phyloP scores from a whole-genome alignment of 768 basidiomycete genomes.

The Artomyces pyxidatus region DNA sequence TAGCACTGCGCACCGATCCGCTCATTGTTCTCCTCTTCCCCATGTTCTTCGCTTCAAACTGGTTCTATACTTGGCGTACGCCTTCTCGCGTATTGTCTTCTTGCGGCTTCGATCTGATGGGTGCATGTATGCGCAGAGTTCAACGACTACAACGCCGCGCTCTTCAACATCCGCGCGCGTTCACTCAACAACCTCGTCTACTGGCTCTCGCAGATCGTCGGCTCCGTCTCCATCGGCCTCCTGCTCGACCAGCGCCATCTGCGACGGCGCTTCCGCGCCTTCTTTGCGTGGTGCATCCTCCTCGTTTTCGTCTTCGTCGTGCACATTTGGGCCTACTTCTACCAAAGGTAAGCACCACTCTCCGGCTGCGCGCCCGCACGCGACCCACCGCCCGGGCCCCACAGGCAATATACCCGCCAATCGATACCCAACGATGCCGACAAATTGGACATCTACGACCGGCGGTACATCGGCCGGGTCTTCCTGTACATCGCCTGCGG shows the following conservation, averaged over 20 bases:
- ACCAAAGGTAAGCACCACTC: conserved; percentile 47
- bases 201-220: conserved; percentile 73
- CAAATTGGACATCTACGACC: conserved; percentile 55
- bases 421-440: conserved; percentile 30
- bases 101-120: conserved; percentile 1
- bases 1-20: conserved; percentile 63
- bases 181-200: conserved; percentile 73
- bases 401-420: conserved; percentile 51
- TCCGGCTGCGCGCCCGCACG: not conserved
- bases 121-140: conserved; percentile 40
- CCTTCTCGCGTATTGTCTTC: no score
- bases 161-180: conserved; percentile 76
- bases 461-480: conserved; percentile 44
- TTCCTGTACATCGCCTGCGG: conserved; percentile 68
- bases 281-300: conserved; percentile 57
- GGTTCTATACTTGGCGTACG: conserved; percentile 83
- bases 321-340: conserved; percentile 71
- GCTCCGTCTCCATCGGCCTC: conserved; percentile 62
- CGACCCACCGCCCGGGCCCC: conserved; percentile 17
- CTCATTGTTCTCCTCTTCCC: conserved; percentile 71
- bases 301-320: conserved; percentile 57
- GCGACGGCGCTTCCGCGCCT: conserved; percentile 62
- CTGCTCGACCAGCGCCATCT: conserved; percentile 52
- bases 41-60: conserved; percentile 80
- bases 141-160: conserved; percentile 70